phyloP scores from a whole-genome alignment of 306 rosid genomes.

The Betula pendula region DNA sequence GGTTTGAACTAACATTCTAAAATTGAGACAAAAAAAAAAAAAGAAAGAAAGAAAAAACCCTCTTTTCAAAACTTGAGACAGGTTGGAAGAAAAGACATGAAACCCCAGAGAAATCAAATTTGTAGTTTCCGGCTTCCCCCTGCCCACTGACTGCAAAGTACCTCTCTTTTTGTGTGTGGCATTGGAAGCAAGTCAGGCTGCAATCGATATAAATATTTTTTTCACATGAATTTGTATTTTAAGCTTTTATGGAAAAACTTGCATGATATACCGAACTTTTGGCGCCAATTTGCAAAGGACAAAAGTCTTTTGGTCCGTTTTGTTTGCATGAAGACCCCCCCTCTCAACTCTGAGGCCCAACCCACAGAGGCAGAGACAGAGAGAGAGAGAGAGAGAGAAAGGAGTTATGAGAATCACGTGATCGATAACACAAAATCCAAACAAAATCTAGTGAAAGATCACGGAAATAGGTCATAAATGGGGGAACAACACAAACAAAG shows the following conservation, averaged over 20 bases:
- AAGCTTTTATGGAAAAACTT: no score
- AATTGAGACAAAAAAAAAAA: no score
- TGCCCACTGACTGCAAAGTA: neutral
- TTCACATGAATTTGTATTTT: no score
- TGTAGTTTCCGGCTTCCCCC: neutral
- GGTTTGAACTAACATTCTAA: no score
- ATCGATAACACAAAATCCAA: slow-evolving; percentile 51
- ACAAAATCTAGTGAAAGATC: slow-evolving; percentile 44
- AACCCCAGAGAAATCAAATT: neutral
- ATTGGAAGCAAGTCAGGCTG: neutral
- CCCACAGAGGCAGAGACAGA: slow-evolving; percentile 19
- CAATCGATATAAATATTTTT: no score
- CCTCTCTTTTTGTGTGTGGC: neutral
- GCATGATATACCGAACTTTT: no score
- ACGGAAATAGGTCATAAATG: slow-evolving; percentile 13
- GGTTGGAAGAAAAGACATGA: no score
- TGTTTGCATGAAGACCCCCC: neutral
- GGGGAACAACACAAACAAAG: slow-evolving; percentile 9
- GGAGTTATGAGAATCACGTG: slow-evolving; percentile 60
- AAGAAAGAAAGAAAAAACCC: no score
- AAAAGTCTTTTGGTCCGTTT: neutral
- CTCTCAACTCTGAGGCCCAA: slow-evolving; percentile 8
- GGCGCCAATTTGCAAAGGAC: neutral
- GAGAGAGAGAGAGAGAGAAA: slow-evolving; percentile 14
- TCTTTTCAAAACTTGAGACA: no score